Evolutionary conservation across 108 stramenopile genomes (phyloP).

Genomic region (Phaeodactylum tricornutum): DNA sequence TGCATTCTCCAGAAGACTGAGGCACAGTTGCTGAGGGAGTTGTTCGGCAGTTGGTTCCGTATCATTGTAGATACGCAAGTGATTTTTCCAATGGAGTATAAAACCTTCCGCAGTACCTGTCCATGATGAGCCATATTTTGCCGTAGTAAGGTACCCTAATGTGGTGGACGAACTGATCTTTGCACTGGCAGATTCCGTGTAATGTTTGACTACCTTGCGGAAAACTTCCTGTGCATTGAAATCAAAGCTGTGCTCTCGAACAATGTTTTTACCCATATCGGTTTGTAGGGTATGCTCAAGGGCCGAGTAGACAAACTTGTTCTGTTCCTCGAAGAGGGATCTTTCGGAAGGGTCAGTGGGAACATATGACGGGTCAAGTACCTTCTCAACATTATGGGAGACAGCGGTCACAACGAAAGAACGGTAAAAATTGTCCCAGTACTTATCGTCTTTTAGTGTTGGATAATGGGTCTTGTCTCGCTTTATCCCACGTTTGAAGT

Average conservation of each 20-base stretch:
- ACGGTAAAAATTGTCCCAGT: conserved; percentile 7
- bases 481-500: conserved; percentile 12
- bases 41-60: too few relatives aligned
- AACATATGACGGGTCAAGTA: conserved; percentile 2
- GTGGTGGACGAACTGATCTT: background rate
- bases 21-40: too few relatives aligned
- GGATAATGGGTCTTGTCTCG: conserved; percentile 7
- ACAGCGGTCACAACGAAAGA: background rate
- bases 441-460: conserved; percentile 10
- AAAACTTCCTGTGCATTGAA: conserved; percentile 8
- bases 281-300: background rate
- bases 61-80: conserved; percentile 1
- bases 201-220: background rate
- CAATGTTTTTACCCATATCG: background rate
- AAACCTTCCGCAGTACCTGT: conserved; percentile 1
- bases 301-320: background rate
- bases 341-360: background rate
- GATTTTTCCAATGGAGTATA: conserved; percentile 6
- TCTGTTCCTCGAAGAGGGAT: background rate
- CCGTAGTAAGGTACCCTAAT: background rate
- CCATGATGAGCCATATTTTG: background rate
- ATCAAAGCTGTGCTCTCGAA: background rate
- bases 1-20: too few relatives aligned
- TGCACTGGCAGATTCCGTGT: background rate
- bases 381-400: conserved; percentile 5